Evolutionary conservation across 2,329 filamentous ascomycete genomes (phyloP), one percentile per base, ranked within the genome.

Genomic region (Penicillium janthinellum): DNA sequence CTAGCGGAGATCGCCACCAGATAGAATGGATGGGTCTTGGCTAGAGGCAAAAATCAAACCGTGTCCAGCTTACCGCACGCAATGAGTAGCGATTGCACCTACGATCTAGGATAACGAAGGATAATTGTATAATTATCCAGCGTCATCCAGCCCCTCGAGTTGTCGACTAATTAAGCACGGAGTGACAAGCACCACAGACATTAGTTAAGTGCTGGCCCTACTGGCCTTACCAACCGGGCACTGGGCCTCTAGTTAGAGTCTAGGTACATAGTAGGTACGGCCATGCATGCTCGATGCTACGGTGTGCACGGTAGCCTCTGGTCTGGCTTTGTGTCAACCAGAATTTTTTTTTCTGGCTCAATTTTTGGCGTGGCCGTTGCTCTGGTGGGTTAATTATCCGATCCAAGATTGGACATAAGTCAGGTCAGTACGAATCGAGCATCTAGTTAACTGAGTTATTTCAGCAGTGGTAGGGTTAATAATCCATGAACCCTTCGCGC

Each of bases 211-310:
- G 6, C 25, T 28, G 25, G 25, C 25, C 25, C 25, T 28, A 28
- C 25, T 28, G 25, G 25, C 25, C 25, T 22, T 22, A 22, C 22
- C 2, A 22, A 22, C 22, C 4, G 22, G 22, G 22, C 22, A 22
- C 22, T 22, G 22, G 22, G 22, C 22, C 22, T 22, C 22, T 22
- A 22, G 22, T 22, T 22, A 22, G 22, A 22, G 22, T 22, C 22
- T 22, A 22, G 2, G 22, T 17, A 17, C 17, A 17, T 17, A 17
- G 17, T 17, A 17, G 17, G 17, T 22, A 41, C 20, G 39, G 20
- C 11, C n/a, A 31, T 31, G 53, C 17, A 48, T 56, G 54, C 54
- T 56, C 44, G 25, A n/a, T 48, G 37, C 44, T 56, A 50, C 54
- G 28, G 25, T 20, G 14, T 42, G 41, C 45, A 42, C 37, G 25